phyloP scores from a whole-genome alignment of 306 rosid species.

The Boehmeria nivea region DNA sequence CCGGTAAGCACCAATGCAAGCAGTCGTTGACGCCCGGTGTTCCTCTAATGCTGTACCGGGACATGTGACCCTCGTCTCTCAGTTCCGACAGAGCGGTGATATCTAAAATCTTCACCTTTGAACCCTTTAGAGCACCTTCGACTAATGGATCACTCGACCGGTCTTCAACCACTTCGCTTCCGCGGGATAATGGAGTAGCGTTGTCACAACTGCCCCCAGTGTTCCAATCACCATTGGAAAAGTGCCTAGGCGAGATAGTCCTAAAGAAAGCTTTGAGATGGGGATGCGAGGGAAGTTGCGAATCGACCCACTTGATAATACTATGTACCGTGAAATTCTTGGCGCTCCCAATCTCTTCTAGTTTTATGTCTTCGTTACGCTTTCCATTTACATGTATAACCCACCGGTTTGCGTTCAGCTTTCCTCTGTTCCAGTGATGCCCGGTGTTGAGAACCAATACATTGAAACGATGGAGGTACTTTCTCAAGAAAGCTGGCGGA shows the following conservation, averaged over 20 bases:
- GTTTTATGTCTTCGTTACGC: conserved; percentile 48
- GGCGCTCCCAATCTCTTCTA: conserved; percentile 47
- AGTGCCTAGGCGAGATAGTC: conserved; percentile 88
- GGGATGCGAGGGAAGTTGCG: conserved; percentile 56
- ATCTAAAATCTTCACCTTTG: conserved; percentile 71
- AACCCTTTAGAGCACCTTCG: conserved; percentile 72
- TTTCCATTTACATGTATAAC: conserved; percentile 69
- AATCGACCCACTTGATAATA: conserved; percentile 66
- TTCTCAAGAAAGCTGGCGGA: conserved; percentile 73
- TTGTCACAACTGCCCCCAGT: conserved; percentile 82
- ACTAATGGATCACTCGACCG: conserved; percentile 53
- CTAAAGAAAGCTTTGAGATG: conserved; percentile 75
- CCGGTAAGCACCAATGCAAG: conserved; percentile 95
- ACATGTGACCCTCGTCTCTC: conserved; percentile 91
- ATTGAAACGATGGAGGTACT: conserved; percentile 51
- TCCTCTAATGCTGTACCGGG: conserved; percentile 60
- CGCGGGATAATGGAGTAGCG: conserved; percentile 52
- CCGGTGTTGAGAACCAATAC: conserved; percentile 91
- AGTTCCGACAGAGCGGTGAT: conserved; percentile 72
- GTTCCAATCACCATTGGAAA: conserved; percentile 88
- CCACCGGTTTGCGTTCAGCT: conserved; percentile 74
- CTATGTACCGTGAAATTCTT: conserved; percentile 70
- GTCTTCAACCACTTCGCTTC: conserved; percentile 55
- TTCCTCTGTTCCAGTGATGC: conserved; percentile 93
- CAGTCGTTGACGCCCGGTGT: conserved; percentile 59